Conservation (phyloP, 495 filamentous ascomycete genomes). For the Cercophora samala region DNA sequence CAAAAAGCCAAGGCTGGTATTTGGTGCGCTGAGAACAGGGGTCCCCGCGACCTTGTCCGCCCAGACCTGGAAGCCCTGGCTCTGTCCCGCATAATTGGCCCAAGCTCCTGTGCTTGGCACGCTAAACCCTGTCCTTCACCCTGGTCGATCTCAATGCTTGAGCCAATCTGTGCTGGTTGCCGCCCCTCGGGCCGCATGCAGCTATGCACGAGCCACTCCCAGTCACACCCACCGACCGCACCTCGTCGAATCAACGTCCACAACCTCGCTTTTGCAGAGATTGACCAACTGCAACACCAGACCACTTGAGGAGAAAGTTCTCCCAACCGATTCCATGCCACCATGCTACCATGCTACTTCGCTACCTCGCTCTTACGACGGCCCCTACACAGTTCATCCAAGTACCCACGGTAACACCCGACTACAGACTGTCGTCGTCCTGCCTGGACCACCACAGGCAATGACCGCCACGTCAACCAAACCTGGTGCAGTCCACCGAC, state of each 20-base stretch:
- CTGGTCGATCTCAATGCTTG: constrained; percentile 33
- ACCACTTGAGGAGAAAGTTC: constrained; percentile 18
- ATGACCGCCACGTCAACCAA: constrained; percentile 21
- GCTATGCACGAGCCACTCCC: constrained; percentile 38
- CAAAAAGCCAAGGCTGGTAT: constrained; percentile 18
- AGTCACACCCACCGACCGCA: constrained; percentile 36
- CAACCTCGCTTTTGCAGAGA: constrained; percentile 22
- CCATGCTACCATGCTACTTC: too few relatives aligned
- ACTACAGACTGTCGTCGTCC: background rate
- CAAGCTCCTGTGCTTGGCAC: constrained; percentile 31
- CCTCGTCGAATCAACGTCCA: constrained; percentile 35
- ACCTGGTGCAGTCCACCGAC: constrained; percentile 14
- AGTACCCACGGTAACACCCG: constrained; percentile 33
- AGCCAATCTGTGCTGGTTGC: constrained; percentile 40
- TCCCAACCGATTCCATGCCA: constrained; percentile 5
- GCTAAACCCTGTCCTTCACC: constrained; percentile 22
- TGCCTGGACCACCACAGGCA: background rate
- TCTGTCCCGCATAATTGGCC: constrained; percentile 33
- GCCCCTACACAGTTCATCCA: constrained; percentile 1
- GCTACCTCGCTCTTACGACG: constrained; percentile 17
- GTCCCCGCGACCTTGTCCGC: constrained; percentile 16
- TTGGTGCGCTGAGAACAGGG: constrained; percentile 11
- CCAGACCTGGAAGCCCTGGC: constrained; percentile 19
- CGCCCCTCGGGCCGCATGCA: constrained; percentile 38
- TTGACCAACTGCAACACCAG: constrained; percentile 16